A percentile compares a stretch with the other conserved stretches of the same genome.
phyloP scores from a whole-genome alignment of 1,139 yeast species.

The Spencermartinsiella ligniputridi region DNA sequence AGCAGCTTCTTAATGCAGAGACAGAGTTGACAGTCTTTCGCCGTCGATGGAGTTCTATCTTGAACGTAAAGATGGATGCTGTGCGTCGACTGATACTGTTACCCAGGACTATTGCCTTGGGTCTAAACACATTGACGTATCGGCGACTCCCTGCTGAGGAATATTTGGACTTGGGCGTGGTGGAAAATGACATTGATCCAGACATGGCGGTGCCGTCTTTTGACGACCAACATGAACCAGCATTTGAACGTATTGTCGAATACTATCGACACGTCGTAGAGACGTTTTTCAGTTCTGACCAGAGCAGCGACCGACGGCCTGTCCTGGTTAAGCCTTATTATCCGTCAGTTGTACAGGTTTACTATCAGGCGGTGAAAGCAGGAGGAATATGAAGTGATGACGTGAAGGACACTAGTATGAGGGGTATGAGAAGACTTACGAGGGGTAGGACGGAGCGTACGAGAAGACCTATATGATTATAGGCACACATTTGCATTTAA shows the following conservation, averaged over 20 bases:
- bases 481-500: background rate
- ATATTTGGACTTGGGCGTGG: background rate
- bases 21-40: conserved; percentile 25
- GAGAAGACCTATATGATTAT: background rate
- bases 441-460: too few species aligned
- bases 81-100: background rate
- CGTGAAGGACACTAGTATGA: too few species aligned
- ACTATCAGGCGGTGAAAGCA: background rate
- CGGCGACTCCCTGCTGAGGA: background rate
- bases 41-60: conserved; percentile 23
- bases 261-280: background rate
- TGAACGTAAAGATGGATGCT: conserved; percentile 10
- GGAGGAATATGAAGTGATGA: too few species aligned
- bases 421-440: too few species aligned
- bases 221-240: background rate
- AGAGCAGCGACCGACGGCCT: background rate
- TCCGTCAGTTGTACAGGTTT: background rate
- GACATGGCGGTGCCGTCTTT: background rate
- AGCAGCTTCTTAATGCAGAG: conserved; percentile 28
- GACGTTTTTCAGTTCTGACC: background rate
- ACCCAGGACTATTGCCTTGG: background rate
- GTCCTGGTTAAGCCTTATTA: background rate
- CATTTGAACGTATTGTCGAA: background rate
- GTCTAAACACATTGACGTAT: background rate
- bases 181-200: background rate